Conservation (phyloP, 306 rosid genomes). For the Aeschynomene evenia region DNA sequence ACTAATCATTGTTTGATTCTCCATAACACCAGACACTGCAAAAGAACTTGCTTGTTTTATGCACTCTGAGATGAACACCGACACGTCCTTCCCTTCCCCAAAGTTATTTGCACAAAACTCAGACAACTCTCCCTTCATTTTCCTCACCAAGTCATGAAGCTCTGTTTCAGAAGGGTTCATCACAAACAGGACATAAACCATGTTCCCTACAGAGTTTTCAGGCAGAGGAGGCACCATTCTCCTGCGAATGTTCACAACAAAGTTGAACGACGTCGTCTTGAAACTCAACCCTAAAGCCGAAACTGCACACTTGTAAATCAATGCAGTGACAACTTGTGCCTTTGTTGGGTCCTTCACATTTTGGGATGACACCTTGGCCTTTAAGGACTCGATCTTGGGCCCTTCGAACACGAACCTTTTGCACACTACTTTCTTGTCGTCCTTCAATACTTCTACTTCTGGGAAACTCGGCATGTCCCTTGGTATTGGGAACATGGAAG, state of each 20-base stretch:
- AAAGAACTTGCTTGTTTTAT: too few relatives aligned
- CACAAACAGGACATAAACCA: background rate
- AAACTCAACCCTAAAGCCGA: background rate
- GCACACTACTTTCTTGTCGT: background rate
- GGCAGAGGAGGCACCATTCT: conserved; percentile 33
- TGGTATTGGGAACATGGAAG: background rate
- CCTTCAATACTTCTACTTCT: background rate
- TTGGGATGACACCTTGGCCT: conserved; percentile 11
- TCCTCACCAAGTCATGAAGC: conserved; percentile 21
- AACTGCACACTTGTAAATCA: conserved; percentile 21
- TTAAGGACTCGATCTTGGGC: conserved; percentile 23
- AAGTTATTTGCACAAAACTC: conserved; percentile 11
- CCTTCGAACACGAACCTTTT: conserved; percentile 38
- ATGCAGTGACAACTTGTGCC: background rate
- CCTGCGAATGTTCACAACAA: background rate
- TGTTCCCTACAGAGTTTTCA: conserved; percentile 29
- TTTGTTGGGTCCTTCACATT: background rate
- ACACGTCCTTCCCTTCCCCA: background rate
- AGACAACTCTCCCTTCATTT: conserved; percentile 1
- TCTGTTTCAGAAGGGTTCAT: background rate
- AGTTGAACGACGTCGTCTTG: background rate
- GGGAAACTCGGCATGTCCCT: conserved; percentile 14
- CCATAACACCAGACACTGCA: background rate
- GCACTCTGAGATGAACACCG: background rate
- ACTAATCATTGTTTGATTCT: background rate